Percentiles rank a stretch among this genome's conserved stretches.
These are phyloP conservation scores for Boletus sp. DNA, from an alignment of 768 basidiomycete species.

Conservation along the genomic window DNA sequence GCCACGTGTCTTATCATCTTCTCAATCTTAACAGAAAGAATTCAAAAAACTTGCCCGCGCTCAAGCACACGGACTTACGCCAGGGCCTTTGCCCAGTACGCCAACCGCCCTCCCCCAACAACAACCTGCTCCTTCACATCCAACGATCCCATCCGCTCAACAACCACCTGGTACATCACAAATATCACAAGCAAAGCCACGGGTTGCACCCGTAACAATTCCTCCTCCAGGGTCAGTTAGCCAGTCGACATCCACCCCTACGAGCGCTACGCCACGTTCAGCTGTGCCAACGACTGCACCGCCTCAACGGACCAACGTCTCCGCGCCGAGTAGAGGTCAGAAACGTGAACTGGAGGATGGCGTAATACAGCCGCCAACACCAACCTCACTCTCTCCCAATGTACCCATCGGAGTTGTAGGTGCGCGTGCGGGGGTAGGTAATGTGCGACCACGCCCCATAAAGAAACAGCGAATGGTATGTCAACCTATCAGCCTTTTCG, in stretches of 20 bases:
- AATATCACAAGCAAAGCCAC: constrained; percentile 24
- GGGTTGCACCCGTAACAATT: constrained; percentile 33
- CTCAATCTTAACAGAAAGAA: constrained; percentile 54
- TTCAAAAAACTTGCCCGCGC: constrained; percentile 65
- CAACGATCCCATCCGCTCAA: constrained; percentile 21
- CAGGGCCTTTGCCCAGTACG: constrained; percentile 22
- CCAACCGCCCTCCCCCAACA: constrained; percentile 35
- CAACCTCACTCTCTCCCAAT: constrained; percentile 23
- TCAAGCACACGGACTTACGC: constrained; percentile 34
- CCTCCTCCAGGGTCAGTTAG: constrained; percentile 27
- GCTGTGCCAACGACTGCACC: constrained; percentile 25
- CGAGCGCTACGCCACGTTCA: constrained; percentile 31
- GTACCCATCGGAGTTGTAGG: constrained; percentile 37
- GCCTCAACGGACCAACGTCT: constrained; percentile 21
- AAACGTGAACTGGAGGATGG: constrained; percentile 34
- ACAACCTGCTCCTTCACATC: constrained; percentile 28
- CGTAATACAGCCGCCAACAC: constrained; percentile 20
- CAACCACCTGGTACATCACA: constrained; percentile 22
- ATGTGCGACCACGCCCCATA: constrained; percentile 61
- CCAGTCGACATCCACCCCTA: constrained; percentile 33
- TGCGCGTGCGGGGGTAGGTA: constrained; percentile 57
- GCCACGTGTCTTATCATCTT: constrained; percentile 12
- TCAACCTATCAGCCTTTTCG: not conserved
- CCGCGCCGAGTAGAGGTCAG: constrained; percentile 28
- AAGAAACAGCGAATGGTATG: constrained; percentile 78